Evolutionary conservation across 2,329 filamentous ascomycete species (phyloP).

Genomic region (Diaporthe humulicola): DNA sequence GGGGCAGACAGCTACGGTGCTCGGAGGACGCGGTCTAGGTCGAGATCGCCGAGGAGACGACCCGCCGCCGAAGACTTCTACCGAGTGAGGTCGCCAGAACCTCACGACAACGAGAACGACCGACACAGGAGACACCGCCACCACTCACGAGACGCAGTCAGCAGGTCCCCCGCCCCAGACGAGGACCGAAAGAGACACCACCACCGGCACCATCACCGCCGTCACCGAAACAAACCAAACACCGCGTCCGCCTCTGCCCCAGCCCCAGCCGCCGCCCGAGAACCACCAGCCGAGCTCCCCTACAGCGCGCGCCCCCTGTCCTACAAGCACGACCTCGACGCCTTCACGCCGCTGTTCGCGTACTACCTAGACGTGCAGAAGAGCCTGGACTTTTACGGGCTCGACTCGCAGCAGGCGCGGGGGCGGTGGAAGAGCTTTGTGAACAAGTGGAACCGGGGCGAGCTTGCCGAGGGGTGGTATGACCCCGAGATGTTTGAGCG

Average conservation of each 20-base stretch:
- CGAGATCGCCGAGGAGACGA: conserved; percentile 33
- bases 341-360: conserved; percentile 80
- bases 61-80: conserved; percentile 36
- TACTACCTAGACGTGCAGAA: conserved; percentile 93
- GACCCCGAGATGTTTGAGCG: conserved; percentile 76
- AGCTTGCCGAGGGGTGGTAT: conserved; percentile 94
- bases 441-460: conserved; percentile 90
- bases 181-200: conserved; percentile 24
- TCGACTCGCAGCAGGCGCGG: conserved; percentile 81
- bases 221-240: conserved; percentile 1
- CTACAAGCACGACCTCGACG: conserved; percentile 73
- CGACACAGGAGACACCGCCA: conserved; percentile 3
- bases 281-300: conserved; percentile 63
- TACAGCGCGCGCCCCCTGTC: conserved; percentile 74
- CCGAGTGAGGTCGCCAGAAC: conserved; percentile 12
- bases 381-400: conserved; percentile 73
- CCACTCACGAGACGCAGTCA: conserved; percentile 3
- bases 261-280: neutral
- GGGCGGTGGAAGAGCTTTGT: conserved; percentile 96
- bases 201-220: neutral
- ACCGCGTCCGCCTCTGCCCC: neutral
- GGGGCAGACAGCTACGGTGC: neutral
- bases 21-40: neutral
- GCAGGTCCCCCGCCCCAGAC: neutral
- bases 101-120: neutral